These are phyloP conservation scores for Syncephalastrum sp. DNA, from an alignment of 371 early-diverging fungal species.

Conservation along the genomic window DNA sequence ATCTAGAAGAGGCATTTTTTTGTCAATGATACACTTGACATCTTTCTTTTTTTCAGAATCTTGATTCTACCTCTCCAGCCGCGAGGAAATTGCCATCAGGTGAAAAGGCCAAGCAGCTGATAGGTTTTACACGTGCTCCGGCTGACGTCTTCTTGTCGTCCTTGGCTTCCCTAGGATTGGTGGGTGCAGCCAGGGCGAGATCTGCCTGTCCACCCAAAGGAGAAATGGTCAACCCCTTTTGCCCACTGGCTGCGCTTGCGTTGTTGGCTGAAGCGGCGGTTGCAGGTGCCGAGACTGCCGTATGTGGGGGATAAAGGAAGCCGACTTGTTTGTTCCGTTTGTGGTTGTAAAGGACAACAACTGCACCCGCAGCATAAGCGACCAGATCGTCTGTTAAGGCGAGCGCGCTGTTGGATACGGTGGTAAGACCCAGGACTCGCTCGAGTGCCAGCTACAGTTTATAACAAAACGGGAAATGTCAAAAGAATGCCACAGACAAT, in stretches of 20 bases:
- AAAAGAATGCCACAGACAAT: too few species aligned
- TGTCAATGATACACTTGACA: neutral
- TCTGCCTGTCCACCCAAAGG: neutral
- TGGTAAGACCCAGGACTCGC: conserved; percentile 63
- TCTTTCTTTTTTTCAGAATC: too few species aligned
- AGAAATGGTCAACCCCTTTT: conserved; percentile 9
- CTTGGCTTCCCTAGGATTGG: conserved; percentile 10
- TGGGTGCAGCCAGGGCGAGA: conserved; percentile 4
- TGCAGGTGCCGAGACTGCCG: neutral
- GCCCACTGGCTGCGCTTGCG: neutral
- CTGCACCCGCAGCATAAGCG: conserved; percentile 78
- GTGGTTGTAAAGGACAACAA: conserved; percentile 72
- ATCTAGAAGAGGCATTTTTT: conserved; percentile 40
- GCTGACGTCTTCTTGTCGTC: conserved; percentile 43
- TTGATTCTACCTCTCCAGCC: conserved; percentile 67
- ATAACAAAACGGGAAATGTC: conserved; percentile 6
- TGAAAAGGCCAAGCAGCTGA: conserved; percentile 78
- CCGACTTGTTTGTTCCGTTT: conserved; percentile 67
- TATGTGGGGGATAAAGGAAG: conserved; percentile 52
- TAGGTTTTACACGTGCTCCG: conserved; percentile 60
- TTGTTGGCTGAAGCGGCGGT: conserved; percentile 5
- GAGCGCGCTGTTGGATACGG: conserved; percentile 55
- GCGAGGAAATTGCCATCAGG: conserved; percentile 78
- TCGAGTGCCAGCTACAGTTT: conserved; percentile 58
- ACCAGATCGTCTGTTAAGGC: conserved; percentile 63